Base-by-base conservation (phyloP, 2,329 filamentous ascomycete species). In the Piedraia hortae region DNA sequence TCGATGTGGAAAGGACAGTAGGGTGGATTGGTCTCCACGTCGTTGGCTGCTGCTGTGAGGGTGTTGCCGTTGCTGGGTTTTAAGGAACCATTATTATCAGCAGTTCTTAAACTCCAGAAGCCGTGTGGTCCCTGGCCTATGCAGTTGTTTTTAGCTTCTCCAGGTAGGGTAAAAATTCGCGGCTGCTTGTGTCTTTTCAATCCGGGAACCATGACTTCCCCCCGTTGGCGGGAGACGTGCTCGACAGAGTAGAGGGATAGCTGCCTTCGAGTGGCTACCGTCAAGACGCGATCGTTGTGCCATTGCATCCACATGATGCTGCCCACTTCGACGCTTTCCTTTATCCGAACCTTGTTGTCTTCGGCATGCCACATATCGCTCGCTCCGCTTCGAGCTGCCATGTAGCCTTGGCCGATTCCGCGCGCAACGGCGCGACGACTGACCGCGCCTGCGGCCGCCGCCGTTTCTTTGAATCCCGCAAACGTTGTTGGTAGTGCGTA, bases 1-100 rank as follows among this genome's bases (percentile, higher is more conserved):
- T 93, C 80, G 0, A 80, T 85, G 42, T 93, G 82, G 50, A 93
- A 91, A 1, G 85, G 82, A 37, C 90, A 80, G 36, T 90, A 93
- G 2, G 82, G 77, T 4, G 80, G 73, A 38, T 82, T 91, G 2
- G 82, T 90, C 40, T 97, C 85, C 31, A 39, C 33, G 21, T 39
- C 36, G 16, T 27, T 28, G 4, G 18, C 10, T 6, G 12, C 11
- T n/a, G 19, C 15, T 6, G 21, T 4, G 6, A 18, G 7, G 10
- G 24, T 17, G 9, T 16, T 15, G 15, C 10, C 12, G 10, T 6
- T 19, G 14, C 21, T 22, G 7, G 16, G 16, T 6, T 8, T 20
- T 17, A 18, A 7, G 10, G 21, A 18, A n/a, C 19, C 21, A 20
- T 13, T 22, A 18, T 12, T 14, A 16, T 9, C 14, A 27, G 18